Conservation (phyloP, 2,329 filamentous ascomycete species). For the Talaromyces funiculosus region DNA sequence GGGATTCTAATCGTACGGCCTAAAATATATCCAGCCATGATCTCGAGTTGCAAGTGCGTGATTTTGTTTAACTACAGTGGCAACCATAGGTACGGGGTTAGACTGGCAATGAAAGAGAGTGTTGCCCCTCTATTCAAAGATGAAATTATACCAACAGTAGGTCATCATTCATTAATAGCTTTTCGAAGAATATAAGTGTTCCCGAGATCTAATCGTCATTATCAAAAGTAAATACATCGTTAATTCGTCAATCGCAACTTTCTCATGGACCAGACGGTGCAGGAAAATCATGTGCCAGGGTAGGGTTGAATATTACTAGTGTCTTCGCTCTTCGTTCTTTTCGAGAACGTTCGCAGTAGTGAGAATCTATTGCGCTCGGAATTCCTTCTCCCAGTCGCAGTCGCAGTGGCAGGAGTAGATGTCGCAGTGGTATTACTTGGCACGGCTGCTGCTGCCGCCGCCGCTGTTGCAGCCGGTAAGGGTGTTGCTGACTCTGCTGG, state of each 20-base stretch:
- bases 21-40: background rate
- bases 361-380: slow-evolving; percentile 9
- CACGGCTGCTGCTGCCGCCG: background rate
- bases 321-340: slow-evolving; percentile 12
- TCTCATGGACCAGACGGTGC: too few species aligned
- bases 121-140: too few species aligned
- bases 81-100: background rate
- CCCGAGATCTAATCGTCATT: background rate
- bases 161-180: too few species aligned
- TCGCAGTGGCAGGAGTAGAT: background rate
- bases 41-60: background rate
- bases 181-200: too few species aligned
- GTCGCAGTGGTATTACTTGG: background rate
- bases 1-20: background rate
- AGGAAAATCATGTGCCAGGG: slow-evolving; percentile 28
- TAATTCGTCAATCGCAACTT: background rate
- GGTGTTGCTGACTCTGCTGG: background rate
- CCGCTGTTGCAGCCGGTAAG: background rate
- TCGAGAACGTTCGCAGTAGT: slow-evolving; percentile 18
- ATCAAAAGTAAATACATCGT: background rate
- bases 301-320: slow-evolving; percentile 27
- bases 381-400: slow-evolving; percentile 1
- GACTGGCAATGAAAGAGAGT: background rate
- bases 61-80: background rate
- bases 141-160: too few species aligned